Evolutionary conservation across 306 rosid species (phyloP).

Genomic region (Quercus dentata): DNA sequence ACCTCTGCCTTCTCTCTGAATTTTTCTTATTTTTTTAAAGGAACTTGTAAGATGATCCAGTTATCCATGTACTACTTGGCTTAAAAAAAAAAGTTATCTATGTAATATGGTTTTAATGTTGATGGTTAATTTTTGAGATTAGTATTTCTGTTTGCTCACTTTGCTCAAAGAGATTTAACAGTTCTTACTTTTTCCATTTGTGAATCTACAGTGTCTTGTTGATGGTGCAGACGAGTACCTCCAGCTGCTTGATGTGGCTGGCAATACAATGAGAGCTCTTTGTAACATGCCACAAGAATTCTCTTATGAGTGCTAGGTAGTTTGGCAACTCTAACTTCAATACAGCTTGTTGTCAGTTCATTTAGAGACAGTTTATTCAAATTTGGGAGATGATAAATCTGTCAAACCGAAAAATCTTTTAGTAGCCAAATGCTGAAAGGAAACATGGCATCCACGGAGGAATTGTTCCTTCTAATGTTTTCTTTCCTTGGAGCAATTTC

Average conservation of each 20-base stretch:
- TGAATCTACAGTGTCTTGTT: slow-evolving; percentile 65
- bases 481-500: too few species aligned
- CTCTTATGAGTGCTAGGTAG: slow-evolving; percentile 28
- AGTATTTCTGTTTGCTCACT: not conserved
- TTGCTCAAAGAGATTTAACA: not conserved
- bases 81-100: too few species aligned
- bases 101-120: not conserved
- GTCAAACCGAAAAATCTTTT: not conserved
- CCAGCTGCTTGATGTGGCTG: slow-evolving; percentile 81
- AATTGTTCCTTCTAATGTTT: too few species aligned
- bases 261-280: slow-evolving; percentile 66
- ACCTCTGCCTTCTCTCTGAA: not conserved
- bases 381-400: not conserved
- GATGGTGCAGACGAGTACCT: slow-evolving; percentile 91
- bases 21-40: not conserved
- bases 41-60: not conserved
- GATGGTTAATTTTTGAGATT: not conserved
- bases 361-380: not conserved
- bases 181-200: slow-evolving; percentile 20
- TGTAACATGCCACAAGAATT: slow-evolving; percentile 63
- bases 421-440: not conserved
- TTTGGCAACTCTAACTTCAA: slow-evolving; percentile 6
- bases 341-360: not conserved
- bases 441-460: not conserved
- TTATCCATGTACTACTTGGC: not conserved